phyloP scores from a whole-genome alignment of 2,329 filamentous ascomycete species.

The Aureobasidium sp. region DNA sequence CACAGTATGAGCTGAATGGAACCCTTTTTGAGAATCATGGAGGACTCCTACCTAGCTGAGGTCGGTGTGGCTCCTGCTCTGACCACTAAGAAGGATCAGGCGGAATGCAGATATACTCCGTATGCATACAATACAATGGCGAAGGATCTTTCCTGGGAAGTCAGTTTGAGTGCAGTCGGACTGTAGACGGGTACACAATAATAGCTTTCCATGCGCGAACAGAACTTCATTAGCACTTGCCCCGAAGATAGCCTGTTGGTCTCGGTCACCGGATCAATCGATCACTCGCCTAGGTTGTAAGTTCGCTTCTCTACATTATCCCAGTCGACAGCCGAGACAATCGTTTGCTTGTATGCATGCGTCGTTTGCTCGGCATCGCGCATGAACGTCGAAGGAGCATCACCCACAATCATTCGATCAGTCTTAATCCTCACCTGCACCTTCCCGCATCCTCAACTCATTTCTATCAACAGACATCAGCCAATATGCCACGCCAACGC shows the following conservation, averaged over 20 bases:
- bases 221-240: not conserved
- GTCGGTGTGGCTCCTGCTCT: constrained; percentile 17
- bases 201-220: not conserved
- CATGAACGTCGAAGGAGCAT: not conserved
- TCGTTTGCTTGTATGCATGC: not conserved
- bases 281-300: not conserved
- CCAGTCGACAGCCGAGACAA: not conserved
- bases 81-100: constrained; percentile 13
- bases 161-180: constrained; percentile 25
- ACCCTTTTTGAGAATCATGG: constrained; percentile 35
- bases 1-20: too few species aligned
- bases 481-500: not conserved
- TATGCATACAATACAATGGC: constrained; percentile 31
- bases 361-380: not conserved
- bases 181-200: not conserved
- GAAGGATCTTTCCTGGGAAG: constrained; percentile 34
- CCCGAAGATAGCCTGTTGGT: not conserved
- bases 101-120: constrained; percentile 19
- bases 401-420: not conserved
- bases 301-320: not conserved
- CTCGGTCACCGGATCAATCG: not conserved
- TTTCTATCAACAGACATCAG: too few species aligned
- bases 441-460: not conserved
- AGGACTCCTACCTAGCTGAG: constrained; percentile 38
- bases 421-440: not conserved